Evolutionary conservation across 176 grass and related monocot species (phyloP).

Genomic region (Zoysia japonica): DNA sequence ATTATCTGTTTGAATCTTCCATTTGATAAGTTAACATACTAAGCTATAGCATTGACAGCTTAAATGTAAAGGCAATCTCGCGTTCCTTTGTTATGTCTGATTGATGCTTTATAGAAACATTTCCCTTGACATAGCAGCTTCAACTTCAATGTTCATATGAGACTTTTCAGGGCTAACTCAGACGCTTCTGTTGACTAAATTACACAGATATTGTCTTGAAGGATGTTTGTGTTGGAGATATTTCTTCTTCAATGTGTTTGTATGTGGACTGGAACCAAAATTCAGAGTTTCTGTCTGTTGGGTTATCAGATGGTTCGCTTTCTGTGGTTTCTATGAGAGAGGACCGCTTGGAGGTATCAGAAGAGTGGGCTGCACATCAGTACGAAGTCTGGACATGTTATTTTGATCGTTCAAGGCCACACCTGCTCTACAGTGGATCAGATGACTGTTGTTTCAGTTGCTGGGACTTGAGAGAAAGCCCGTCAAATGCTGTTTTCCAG

Average conservation of each 20-base stretch:
- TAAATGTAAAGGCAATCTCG: neutral
- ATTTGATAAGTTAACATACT: neutral
- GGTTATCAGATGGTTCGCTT: constrained; percentile 80
- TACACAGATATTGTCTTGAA: constrained; percentile 53
- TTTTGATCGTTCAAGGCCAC: constrained; percentile 64
- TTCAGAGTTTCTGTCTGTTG: constrained; percentile 58
- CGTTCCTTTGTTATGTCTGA: neutral
- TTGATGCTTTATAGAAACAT: neutral
- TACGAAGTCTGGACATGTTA: constrained; percentile 88
- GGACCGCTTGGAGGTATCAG: constrained; percentile 55
- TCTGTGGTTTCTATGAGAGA: constrained; percentile 71
- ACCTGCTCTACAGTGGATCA: constrained; percentile 80
- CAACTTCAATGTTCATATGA: neutral
- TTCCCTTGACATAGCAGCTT: neutral
- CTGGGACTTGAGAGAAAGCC: constrained; percentile 77
- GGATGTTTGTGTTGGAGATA: constrained; percentile 48
- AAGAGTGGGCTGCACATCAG: constrained; percentile 80
- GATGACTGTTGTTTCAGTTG: constrained; percentile 89
- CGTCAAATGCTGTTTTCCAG: constrained; percentile 51
- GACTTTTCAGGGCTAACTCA: constrained; percentile 7
- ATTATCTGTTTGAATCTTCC: neutral
- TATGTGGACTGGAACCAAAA: constrained; percentile 74
- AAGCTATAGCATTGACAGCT: neutral
- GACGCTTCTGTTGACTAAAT: constrained; percentile 28
- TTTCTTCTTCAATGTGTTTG: constrained; percentile 91